Evolutionary conservation across 192 early-diverging fungal genomes (phyloP), one percentile per base, ranked within the genome.

Genomic region (Coemansia sp.): DNA sequence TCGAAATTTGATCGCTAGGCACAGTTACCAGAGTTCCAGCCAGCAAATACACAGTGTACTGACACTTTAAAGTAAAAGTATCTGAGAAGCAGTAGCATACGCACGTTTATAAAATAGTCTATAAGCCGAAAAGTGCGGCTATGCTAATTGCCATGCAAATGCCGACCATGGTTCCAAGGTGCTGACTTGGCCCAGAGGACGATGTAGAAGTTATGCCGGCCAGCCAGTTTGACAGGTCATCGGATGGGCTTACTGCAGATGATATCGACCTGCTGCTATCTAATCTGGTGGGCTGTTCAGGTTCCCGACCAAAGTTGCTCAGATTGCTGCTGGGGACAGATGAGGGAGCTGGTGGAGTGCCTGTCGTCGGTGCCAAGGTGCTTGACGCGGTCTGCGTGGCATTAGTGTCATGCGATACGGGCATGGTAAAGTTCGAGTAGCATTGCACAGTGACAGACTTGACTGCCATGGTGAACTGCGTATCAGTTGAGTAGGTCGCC

Each of bases 361-460:
- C 60, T 4, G 68, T 53, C 5, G n/a, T 14, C 19, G 43, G 61
- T 44, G 47, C 60, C 35, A 43, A 43, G 21, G 50, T 37, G 10
- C 26, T 37, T 0, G 32, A 33, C 32, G 64, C 38, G 4, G 64
- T 23, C 23, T 30, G 16, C 21, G 35, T 38, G 26, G 26, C 33
- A 38, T 61, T 71, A 5, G 16, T 30, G 21, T 10, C 33, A 63
- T 47, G 70, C 9, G 66, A 32, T 33, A 46, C 67, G 58, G 47
- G 39, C 19, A n/a, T 26, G 42, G 64, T 70, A 19, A 63, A 33
- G 57, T 86, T 84, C 14, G 74, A 66, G 67, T 82, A 81, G 67
- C 88, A 89, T 28, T 80, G 64, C 47, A 89, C 65, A 8, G 78
- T 63, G 3, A 89, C 78, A 43, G 73, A 86, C 35, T 84, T 69